Percentiles rank a stretch among this genome's conserved stretches.
Conservation (phyloP, 345 rosid genomes). For the Pistacia integerrima region DNA sequence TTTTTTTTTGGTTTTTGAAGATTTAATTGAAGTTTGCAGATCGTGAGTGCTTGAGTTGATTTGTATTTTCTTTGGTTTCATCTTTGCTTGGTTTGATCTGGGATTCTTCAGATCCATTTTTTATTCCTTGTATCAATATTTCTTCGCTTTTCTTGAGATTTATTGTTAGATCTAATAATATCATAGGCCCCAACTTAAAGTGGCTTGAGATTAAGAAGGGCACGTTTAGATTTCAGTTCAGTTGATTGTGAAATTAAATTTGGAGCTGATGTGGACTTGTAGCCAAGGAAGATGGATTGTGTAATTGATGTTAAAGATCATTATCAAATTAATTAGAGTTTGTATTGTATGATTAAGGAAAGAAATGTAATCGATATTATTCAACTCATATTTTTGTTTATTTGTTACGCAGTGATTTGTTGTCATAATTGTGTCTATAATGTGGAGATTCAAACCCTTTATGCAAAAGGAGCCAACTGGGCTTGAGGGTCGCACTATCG, state of each 20-base stretch:
- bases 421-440: conserved; percentile 29
- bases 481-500: conserved; percentile 87
- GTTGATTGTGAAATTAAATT: not conserved
- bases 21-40: not conserved
- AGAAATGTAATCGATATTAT: not conserved
- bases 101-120: conserved; percentile 5
- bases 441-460: conserved; percentile 98
- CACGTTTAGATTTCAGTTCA: not conserved
- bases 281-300: not conserved
- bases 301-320: not conserved
- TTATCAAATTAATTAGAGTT: not conserved
- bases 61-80: not conserved
- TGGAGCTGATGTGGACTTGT: not conserved
- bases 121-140: not conserved
- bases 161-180: conserved; percentile 7
- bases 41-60: not conserved
- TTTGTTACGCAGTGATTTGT: conserved; percentile 36
- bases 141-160: not conserved
- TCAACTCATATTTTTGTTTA: not conserved
- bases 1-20: not conserved
- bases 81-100: not conserved
- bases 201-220: too few species aligned
- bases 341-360: not conserved
- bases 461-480: conserved; percentile 80
- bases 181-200: not conserved